phyloP scores from a whole-genome alignment of 441 rosid species.

The Pelargonium myrrhifolium region DNA sequence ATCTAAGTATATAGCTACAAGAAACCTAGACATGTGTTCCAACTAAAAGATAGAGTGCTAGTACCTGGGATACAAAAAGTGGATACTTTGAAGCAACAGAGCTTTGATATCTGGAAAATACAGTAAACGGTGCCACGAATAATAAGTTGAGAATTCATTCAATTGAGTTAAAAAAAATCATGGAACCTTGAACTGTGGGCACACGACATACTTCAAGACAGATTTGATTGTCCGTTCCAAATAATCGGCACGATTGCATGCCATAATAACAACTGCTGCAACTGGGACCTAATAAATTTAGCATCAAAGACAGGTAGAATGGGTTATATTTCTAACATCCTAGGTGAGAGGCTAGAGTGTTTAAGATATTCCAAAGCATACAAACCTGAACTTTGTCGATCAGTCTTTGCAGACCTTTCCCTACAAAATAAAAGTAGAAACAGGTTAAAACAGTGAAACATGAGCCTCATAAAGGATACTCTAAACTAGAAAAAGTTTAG shows the following conservation, averaged over 20 bases:
- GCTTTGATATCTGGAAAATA: conserved; percentile 57
- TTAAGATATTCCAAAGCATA: conserved; percentile 7
- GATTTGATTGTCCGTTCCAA: conserved; percentile 77
- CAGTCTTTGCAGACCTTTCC: conserved; percentile 55
- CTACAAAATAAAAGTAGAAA: conserved; percentile 34
- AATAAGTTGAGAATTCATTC: conserved; percentile 8
- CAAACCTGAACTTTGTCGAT: conserved; percentile 46
- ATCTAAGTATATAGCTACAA: conserved; percentile 3
- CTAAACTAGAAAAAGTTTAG: background rate
- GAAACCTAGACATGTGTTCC: conserved; percentile 8
- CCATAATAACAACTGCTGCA: conserved; percentile 96
- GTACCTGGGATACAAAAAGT: conserved; percentile 87
- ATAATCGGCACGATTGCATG: conserved; percentile 98
- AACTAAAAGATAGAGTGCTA: conserved; percentile 11
- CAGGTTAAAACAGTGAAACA: conserved; percentile 14
- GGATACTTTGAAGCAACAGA: conserved; percentile 74
- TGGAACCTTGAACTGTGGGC: conserved; percentile 1
- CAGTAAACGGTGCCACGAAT: conserved; percentile 15
- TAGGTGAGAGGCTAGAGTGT: conserved; percentile 7
- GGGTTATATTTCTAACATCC: conserved; percentile 12
- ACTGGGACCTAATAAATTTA: conserved; percentile 45
- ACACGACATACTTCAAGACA: conserved; percentile 52
- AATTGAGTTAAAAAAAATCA: conserved; percentile 11
- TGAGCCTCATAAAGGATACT: conserved; percentile 12
- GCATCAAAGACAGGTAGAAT: conserved; percentile 19